phyloP scores from a whole-genome alignment of 495 filamentous ascomycete species.

The Amphirosellinia nigrospora region DNA sequence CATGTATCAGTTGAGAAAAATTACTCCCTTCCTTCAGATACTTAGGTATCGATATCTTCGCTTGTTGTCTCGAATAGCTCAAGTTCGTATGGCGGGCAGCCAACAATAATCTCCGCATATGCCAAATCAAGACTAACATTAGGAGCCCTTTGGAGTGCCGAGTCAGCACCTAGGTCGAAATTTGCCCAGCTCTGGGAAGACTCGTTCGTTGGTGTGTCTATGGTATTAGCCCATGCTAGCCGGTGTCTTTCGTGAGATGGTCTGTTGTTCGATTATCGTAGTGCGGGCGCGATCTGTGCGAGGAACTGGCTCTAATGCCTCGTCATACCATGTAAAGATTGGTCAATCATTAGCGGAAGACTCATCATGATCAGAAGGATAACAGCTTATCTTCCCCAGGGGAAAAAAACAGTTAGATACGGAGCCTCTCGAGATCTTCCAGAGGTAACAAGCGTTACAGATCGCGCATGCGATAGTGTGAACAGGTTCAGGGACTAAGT shows the following conservation, averaged over 20 bases:
- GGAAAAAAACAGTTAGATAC: constrained; percentile 48
- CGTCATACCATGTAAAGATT: no score
- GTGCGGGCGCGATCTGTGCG: constrained; percentile 11
- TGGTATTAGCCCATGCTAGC: constrained; percentile 34
- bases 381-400: constrained; percentile 42
- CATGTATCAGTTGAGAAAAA: background rate
- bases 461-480: constrained; percentile 30
- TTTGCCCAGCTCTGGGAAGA: constrained; percentile 46
- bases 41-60: constrained; percentile 37
- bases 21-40: constrained; percentile 29
- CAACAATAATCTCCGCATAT: constrained; percentile 53
- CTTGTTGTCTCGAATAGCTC: constrained; percentile 43
- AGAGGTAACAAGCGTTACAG: constrained; percentile 25
- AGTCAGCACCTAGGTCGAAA: constrained; percentile 59
- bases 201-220: constrained; percentile 46
- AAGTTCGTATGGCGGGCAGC: constrained; percentile 48
- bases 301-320: constrained; percentile 6
- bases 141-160: constrained; percentile 30
- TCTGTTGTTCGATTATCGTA: constrained; percentile 24
- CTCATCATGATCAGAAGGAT: no score
- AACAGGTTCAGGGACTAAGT: constrained; percentile 38
- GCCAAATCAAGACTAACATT: constrained; percentile 52
- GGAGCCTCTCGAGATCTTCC: constrained; percentile 38
- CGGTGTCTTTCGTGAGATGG: constrained; percentile 27
- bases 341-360: background rate